Conservation (phyloP, 768 basidiomycete genomes). For the Inosperma sp. region DNA sequence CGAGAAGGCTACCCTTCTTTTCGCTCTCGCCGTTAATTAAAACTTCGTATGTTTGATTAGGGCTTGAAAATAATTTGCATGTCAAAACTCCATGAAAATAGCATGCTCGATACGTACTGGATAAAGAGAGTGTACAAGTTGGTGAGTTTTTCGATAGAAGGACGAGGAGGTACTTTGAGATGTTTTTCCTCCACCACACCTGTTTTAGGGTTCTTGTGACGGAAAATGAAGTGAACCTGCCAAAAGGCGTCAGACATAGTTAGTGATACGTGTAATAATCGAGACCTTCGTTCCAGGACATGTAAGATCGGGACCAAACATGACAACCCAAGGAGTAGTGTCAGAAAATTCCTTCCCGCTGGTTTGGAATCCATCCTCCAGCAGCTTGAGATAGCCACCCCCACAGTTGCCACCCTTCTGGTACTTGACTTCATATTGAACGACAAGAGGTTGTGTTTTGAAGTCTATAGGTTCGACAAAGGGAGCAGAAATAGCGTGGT, state of each 20-base stretch:
- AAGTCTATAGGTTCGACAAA: constrained; percentile 77
- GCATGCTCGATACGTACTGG: constrained; percentile 54
- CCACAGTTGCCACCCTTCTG: constrained; percentile 99
- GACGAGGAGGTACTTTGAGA: constrained; percentile 73
- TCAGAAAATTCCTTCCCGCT: constrained; percentile 91
- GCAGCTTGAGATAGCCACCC: constrained; percentile 96
- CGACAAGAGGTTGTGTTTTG: constrained; percentile 79
- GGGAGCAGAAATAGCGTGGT: constrained; percentile 97
- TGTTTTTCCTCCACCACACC: constrained; percentile 98
- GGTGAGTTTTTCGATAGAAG: constrained; percentile 84
- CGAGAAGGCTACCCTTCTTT: constrained; percentile 78
- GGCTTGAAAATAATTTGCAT: constrained; percentile 43
- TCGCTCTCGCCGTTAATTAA: constrained; percentile 82
- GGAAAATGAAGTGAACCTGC: constrained; percentile 98
- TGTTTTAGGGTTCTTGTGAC: constrained; percentile 89
- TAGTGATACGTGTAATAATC: background rate
- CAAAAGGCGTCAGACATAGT: constrained; percentile 5
- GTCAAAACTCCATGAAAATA: constrained; percentile 1
- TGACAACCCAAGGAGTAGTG: constrained; percentile 90
- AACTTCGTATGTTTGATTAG: constrained; percentile 92
- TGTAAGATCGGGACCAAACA: constrained; percentile 97
- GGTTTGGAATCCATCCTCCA: constrained; percentile 91
- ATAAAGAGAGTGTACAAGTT: constrained; percentile 93
- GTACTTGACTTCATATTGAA: constrained; percentile 99
- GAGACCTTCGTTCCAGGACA: constrained; percentile 88